Base-by-base conservation (phyloP, 2,329 filamentous ascomycete genomes). In the Arthroderma uncinatum region DNA sequence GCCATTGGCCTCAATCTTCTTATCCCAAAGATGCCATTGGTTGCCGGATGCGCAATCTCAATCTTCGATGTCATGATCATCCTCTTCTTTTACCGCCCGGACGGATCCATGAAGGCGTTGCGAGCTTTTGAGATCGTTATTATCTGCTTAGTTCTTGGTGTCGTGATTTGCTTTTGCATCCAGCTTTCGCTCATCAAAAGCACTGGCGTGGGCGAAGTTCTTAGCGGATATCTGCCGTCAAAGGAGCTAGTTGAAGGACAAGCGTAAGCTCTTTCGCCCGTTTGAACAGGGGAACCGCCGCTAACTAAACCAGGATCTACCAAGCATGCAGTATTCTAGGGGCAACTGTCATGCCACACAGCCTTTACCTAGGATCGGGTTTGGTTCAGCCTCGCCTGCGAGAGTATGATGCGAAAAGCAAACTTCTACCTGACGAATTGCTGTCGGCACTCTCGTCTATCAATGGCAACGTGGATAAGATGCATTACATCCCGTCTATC, bases 401-500 rank as follows among this genome's bases (percentile, higher is more conserved):
- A 57, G 71, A 78, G 40, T 78, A 75, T 58, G 76, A 78, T 61
- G 66, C 71, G 42, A 70, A 68, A 30, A 64, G 68, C 33, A 73
- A 72, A 6, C 71, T 73, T 54, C 23, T 50, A 8, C 47, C 47
- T 5, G 14, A n/a, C 14, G 47, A 50, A 64, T 70, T 19, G 61
- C 67, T 47, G 61, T 66, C 5, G 60, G 65, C 12, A 62, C 68
- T 9, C 62, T 50, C 47, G n/a, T 50, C 47, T 16, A 67, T 34
- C 48, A 66, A 64, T 40, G 74, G 73, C 40, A 74, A 79, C 33
- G 79, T 82, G 64, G 72, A 75, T 2, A 79, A 81, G 58, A 10
- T 50, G 47, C 47, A 33, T 16, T 93, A 92, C 68, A 74, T 82
- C 4, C 88, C 88, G 0, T 88, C 85, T 0, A 76, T 87, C 1